These are phyloP conservation scores for Hordeum pubiflorum DNA, from an alignment of 202 grass and related monocot species.

Conservation along the genomic window DNA sequence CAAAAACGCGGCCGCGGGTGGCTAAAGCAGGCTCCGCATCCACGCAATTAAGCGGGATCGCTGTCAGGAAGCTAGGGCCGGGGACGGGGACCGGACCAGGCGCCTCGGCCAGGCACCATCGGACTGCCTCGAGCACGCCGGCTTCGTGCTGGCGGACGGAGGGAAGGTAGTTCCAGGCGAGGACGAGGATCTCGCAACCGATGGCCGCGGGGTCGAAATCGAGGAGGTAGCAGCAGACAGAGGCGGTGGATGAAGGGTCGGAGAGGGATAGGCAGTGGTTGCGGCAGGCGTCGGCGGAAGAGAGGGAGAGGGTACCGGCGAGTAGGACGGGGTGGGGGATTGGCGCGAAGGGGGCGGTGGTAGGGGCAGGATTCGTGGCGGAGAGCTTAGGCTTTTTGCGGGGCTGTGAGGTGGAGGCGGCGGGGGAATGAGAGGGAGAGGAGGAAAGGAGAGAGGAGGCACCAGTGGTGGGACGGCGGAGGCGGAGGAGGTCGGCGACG, in stretches of 20 bases:
- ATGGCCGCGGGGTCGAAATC: constrained; percentile 49
- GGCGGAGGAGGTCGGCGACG: constrained; percentile 42
- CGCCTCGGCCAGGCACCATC: constrained; percentile 42
- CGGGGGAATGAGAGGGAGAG: background rate
- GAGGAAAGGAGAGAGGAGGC: constrained; percentile 34
- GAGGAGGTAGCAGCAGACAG: constrained; percentile 70
- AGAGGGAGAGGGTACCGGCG: constrained; percentile 45
- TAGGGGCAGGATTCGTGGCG: background rate
- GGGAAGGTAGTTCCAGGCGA: constrained; percentile 85
- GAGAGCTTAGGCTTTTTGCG: constrained; percentile 38
- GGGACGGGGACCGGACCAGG: background rate
- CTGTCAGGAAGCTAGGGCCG: constrained; percentile 5
- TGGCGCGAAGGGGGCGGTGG: constrained; percentile 42
- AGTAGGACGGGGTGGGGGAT: constrained; percentile 46
- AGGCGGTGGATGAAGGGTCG: constrained; percentile 25
- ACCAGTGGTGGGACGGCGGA: constrained; percentile 44
- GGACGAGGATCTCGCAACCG: constrained; percentile 44
- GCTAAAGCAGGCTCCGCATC: background rate
- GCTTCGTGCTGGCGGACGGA: constrained; percentile 21
- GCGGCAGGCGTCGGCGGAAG: constrained; percentile 14
- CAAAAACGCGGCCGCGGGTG: constrained; percentile 24
- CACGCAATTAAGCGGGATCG: constrained; percentile 11
- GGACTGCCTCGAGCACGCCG: constrained; percentile 73
- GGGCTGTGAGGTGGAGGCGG: constrained; percentile 11
- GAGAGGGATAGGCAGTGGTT: constrained; percentile 63